Percentiles rank a stretch among this genome's conserved stretches.
phyloP scores from a whole-genome alignment of 1,139 yeast genomes.

The Entelexis sorbosivorans region DNA sequence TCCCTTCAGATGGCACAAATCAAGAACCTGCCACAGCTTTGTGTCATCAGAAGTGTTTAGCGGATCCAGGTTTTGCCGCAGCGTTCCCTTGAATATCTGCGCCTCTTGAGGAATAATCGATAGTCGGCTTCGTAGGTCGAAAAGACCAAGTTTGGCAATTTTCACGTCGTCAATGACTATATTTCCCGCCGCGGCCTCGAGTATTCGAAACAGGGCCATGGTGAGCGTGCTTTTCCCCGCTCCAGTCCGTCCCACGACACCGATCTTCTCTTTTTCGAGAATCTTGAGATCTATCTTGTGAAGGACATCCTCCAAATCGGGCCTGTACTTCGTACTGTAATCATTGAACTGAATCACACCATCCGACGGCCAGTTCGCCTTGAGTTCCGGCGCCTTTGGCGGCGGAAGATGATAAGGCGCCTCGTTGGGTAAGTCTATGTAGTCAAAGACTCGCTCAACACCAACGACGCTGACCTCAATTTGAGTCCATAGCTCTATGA shows the following conservation, averaged over 20 bases:
- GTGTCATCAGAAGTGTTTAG: conserved; percentile 41
- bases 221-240: conserved; percentile 71
- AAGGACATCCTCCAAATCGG: conserved; percentile 43
- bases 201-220: conserved; percentile 55
- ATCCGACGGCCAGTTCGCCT: conserved; percentile 44
- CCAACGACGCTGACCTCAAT: conserved; percentile 44
- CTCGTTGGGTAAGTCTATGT: conserved; percentile 51
- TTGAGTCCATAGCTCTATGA: conserved; percentile 19
- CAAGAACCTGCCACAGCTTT: conserved; percentile 55
- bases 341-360: conserved; percentile 47
- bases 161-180: conserved; percentile 49
- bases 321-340: conserved; percentile 55
- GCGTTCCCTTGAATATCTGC: conserved; percentile 53
- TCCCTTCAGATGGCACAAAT: conserved; percentile 65
- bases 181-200: conserved; percentile 51
- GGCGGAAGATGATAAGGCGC: conserved; percentile 32
- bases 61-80: conserved; percentile 58
- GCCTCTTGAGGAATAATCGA: conserved; percentile 73
- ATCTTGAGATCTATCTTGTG: conserved; percentile 42
- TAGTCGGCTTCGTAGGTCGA: conserved; percentile 44
- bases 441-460: conserved; percentile 63
- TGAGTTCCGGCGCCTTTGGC: conserved; percentile 36
- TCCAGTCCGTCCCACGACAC: conserved; percentile 77
- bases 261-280: conserved; percentile 54
- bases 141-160: conserved; percentile 45